Evolutionary conservation across 1,139 yeast species (phyloP), one percentile per base, ranked within the genome.

Genomic region (Kurtzmaniella quercitrusa): DNA sequence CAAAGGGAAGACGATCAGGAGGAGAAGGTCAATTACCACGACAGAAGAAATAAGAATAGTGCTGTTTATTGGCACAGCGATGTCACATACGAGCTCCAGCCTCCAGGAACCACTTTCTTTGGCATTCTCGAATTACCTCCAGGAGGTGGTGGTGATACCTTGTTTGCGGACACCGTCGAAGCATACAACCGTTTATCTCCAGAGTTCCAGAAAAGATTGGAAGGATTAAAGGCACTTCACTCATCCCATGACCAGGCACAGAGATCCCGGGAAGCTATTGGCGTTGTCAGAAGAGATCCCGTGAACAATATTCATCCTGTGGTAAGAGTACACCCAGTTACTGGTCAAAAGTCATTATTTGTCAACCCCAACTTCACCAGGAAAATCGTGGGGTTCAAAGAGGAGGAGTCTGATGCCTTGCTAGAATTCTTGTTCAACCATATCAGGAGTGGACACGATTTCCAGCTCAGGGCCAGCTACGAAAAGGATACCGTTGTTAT

Each of bases 401-500:
- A 58, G 40, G 65, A 62, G 44, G 67, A 62, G 45, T 55, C 59
- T 17, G 60, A 58, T 24, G 46, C 46, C 37, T 55, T 62, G 43
- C 51, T 62, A 42, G 46, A 52, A 8, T 62, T 61, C 52, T 63
- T 85, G 51, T 72, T 70, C 49, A 63, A 67, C 37, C 80, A 80
- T 52, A 65, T 82, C 42, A 77, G 76, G 45, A 51, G 48, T 14
- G 53, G 69, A 23, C 71, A 64, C 43, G 75, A 69, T 48, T 63
- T 69, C 46, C 74, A 69, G 49, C 58, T 65, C 45, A 62, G 74
- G 55, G 75, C 70, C 14, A 59, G 50, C 24, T 69, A 73, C 70
- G 73, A 66, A 51, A 68, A 71, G 24, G 60, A 59, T 42, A 79
- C 88, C 5, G 83, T 85, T 27, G 88, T 81, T 19, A 63, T 82